phyloP scores from a whole-genome alignment of 208 protist genomes.

The Crithidia expoeki region DNA sequence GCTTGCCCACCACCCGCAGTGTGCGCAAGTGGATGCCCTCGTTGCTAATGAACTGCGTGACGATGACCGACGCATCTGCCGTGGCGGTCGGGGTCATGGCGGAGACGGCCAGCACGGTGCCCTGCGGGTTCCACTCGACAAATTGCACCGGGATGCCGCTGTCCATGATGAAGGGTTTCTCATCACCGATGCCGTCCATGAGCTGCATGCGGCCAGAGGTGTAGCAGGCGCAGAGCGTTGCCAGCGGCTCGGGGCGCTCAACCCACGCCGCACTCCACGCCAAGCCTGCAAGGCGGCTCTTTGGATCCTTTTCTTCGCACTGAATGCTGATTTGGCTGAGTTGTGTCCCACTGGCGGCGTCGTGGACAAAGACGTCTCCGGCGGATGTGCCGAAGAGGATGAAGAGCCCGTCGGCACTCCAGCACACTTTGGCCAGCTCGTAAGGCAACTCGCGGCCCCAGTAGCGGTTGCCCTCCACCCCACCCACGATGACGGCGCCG shows the following conservation, averaged over 20 bases:
- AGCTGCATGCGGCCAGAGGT: slow-evolving; percentile 91
- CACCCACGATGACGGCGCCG: slow-evolving; percentile 96
- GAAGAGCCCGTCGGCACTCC: slow-evolving; percentile 94
- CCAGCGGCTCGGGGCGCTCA: slow-evolving; percentile 74
- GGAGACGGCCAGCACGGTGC: slow-evolving; percentile 91
- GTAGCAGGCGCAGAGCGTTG: slow-evolving; percentile 92
- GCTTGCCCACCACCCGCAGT: slow-evolving; percentile 88
- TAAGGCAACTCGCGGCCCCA: slow-evolving; percentile 95
- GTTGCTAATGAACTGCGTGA: slow-evolving; percentile 95
- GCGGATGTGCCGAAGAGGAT: slow-evolving; percentile 92
- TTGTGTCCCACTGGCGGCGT: slow-evolving; percentile 72
- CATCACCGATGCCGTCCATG: slow-evolving; percentile 90
- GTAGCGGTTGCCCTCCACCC: slow-evolving; percentile 94
- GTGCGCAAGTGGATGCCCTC: slow-evolving; percentile 92
- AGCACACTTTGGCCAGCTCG: slow-evolving; percentile 90
- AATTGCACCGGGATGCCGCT: slow-evolving; percentile 72
- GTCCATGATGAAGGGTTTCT: slow-evolving; percentile 91
- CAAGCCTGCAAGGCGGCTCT: slow-evolving; percentile 61
- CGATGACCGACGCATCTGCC: slow-evolving; percentile 32
- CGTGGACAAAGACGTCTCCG: slow-evolving; percentile 92
- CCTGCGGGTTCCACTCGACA: slow-evolving; percentile 94
- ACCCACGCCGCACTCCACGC: slow-evolving; percentile 89
- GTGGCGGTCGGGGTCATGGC: slow-evolving; percentile 54
- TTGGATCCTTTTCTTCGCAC: slow-evolving; percentile 31
- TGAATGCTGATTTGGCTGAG: slow-evolving; percentile 80